These are phyloP conservation scores for Pseudopithomyces maydicus DNA, from an alignment of 2,329 filamentous ascomycete species.

Conservation along the genomic window DNA sequence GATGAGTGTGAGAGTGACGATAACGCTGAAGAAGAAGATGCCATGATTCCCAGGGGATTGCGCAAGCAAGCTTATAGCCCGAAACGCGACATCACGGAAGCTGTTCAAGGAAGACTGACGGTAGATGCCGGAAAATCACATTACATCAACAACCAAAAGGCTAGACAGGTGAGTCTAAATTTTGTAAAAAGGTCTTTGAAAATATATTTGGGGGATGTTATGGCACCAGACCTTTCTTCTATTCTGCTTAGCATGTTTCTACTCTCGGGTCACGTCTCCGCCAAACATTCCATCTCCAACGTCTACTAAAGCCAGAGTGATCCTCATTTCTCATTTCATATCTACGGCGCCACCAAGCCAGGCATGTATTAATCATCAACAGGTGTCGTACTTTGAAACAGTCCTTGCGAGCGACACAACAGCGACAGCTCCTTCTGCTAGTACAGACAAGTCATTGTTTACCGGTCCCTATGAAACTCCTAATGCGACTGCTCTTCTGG, in stretches of 20 bases:
- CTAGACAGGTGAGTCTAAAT: not conserved
- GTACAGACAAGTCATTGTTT: not conserved
- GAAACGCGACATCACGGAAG: not conserved
- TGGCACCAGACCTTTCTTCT: too few relatives aligned
- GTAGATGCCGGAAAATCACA: not conserved
- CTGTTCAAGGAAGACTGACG: not conserved
- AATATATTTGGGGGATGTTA: not conserved
- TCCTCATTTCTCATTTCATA: too few relatives aligned
- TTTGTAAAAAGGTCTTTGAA: not conserved
- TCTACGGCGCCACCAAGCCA: too few relatives aligned
- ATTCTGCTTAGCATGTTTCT: too few relatives aligned
- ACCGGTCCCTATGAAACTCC: not conserved
- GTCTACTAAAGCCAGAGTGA: too few relatives aligned
- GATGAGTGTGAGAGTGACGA: not conserved
- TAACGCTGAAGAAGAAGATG: slow-evolving; percentile 3
- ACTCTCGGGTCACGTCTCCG: too few relatives aligned
- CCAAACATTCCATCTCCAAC: too few relatives aligned
- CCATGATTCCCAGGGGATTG: not conserved
- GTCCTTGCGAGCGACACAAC: not conserved
- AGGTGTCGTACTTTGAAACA: not conserved
- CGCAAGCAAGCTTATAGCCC: not conserved
- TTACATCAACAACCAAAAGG: slow-evolving; percentile 2
- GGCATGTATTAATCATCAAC: not conserved
- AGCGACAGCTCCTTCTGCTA: not conserved
- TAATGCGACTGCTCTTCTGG: not conserved